Conservation (phyloP, 441 rosid genomes). For the Croton setiger region DNA sequence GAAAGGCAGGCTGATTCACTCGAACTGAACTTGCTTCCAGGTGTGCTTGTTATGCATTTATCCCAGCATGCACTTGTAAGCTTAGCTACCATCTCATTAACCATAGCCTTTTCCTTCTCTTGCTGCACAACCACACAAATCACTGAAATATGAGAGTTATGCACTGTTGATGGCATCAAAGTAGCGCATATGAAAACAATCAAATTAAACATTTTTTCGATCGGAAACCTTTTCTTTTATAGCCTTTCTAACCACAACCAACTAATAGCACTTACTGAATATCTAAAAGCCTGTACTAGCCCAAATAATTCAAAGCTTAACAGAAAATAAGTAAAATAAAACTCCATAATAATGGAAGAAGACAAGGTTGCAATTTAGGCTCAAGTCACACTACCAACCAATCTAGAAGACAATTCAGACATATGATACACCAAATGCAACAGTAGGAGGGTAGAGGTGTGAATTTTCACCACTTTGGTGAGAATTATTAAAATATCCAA, state of each 20-base stretch:
- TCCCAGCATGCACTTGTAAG: conserved; percentile 85
- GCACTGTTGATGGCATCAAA: neutral
- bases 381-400: neutral
- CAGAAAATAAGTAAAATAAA: neutral
- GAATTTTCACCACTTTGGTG: too few relatives aligned
- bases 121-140: conserved; percentile 44
- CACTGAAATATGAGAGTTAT: conserved; percentile 18
- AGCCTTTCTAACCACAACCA: neutral
- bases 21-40: conserved; percentile 93
- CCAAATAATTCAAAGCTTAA: neutral
- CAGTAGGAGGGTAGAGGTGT: neutral
- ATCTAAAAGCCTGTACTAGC: neutral
- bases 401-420: neutral
- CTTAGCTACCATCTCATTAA: conserved; percentile 73
- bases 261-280: neutral
- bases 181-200: neutral
- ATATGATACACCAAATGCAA: neutral
- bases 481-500: too few relatives aligned
- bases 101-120: conserved; percentile 83
- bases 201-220: neutral
- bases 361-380: neutral
- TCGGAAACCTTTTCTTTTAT: neutral
- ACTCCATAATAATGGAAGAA: neutral
- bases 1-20: conserved; percentile 70
- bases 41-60: conserved; percentile 74